Conservation (phyloP, 1,284 basidiomycete species). For the Sanguinoderma infundibulare region DNA sequence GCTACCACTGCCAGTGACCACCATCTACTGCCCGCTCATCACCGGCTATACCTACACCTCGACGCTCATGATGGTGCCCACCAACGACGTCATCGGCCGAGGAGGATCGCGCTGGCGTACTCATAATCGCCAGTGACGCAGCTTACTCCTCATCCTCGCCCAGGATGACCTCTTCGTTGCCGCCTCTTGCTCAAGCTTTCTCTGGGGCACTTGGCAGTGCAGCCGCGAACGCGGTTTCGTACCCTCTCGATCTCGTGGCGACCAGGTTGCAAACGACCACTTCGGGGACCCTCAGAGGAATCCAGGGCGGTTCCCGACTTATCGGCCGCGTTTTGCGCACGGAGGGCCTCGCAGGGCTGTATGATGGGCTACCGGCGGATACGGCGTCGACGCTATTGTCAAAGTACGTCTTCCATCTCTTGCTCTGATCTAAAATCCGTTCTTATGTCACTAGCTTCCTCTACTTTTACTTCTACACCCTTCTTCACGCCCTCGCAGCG, state of each 20-base stretch:
- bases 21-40: too few relatives aligned
- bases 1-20: too few relatives aligned
- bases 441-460: constrained; percentile 46
- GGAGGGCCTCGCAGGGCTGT: constrained; percentile 49
- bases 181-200: constrained; percentile 59
- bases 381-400: constrained; percentile 56
- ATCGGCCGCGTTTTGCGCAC: constrained; percentile 42
- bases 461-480: constrained; percentile 40
- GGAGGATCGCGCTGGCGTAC: too few relatives aligned
- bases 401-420: constrained; percentile 45
- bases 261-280: constrained; percentile 43
- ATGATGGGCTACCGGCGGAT: constrained; percentile 54
- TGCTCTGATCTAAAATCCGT: too few relatives aligned
- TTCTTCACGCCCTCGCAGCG: constrained; percentile 35
- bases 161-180: constrained; percentile 57
- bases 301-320: constrained; percentile 40
- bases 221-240: constrained; percentile 53
- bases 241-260: constrained; percentile 58
- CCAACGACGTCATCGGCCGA: too few relatives aligned
- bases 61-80: too few relatives aligned
- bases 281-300: constrained; percentile 40
- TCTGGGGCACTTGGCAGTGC: constrained; percentile 60
- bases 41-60: too few relatives aligned
- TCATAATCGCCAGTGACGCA: too few relatives aligned
- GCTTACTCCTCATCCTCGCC: too few relatives aligned